These are phyloP conservation scores for Candida quercuum DNA, from an alignment of 805 yeast species.

Conservation along the genomic window DNA sequence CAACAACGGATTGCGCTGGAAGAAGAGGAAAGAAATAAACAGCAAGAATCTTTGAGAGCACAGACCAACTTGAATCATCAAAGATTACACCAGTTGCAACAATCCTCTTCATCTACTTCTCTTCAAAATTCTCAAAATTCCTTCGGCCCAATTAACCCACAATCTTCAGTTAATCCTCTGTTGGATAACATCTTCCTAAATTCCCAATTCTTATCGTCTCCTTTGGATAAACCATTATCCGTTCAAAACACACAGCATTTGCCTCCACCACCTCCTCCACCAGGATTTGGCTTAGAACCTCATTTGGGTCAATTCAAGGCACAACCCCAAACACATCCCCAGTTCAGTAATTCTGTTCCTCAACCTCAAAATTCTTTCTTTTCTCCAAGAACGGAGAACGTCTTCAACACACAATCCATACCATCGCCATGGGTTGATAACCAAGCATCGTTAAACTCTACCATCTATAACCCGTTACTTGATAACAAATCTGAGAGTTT, in stretches of 20 bases:
- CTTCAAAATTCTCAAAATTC: constrained; percentile 5
- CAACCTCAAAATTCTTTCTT: constrained; percentile 1
- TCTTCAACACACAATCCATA: neutral
- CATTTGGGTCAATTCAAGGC: constrained; percentile 1
- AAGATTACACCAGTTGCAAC: too few relatives aligned
- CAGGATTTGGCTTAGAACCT: neutral
- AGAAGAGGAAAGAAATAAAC: neutral
- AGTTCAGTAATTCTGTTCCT: neutral
- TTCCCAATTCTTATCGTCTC: constrained; percentile 6
- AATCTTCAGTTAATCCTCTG: constrained; percentile 1
- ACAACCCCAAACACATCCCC: too few relatives aligned
- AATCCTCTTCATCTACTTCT: neutral
- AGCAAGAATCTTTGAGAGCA: constrained; percentile 1
- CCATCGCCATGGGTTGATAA: constrained; percentile 5
- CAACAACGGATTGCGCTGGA: neutral
- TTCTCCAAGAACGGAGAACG: neutral
- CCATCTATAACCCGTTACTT: neutral
- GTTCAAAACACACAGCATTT: neutral
- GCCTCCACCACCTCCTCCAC: neutral
- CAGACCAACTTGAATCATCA: neutral
- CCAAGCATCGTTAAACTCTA: constrained; percentile 1
- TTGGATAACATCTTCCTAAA: constrained; percentile 4
- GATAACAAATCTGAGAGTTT: neutral
- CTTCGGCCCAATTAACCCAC: neutral
- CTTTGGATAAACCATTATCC: constrained; percentile 4